Evolutionary conservation across 2,329 filamentous ascomycete genomes (phyloP).

Genomic region (Cladosporium sp.): DNA sequence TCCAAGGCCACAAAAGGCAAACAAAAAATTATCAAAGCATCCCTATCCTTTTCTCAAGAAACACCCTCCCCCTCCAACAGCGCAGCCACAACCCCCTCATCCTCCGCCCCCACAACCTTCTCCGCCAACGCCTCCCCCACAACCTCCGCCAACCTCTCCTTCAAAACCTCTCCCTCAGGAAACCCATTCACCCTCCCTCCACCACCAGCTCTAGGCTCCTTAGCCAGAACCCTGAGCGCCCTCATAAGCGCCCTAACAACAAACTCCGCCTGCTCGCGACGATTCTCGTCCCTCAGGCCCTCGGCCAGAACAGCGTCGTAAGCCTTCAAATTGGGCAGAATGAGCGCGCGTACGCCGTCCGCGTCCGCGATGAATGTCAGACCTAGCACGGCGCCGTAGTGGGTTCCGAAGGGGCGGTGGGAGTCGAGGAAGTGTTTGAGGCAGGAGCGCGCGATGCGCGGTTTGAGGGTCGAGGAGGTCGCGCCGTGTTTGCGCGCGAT

Average conservation of each 20-base stretch:
- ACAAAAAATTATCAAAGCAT: background rate
- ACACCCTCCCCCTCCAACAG: slow-evolving; percentile 3
- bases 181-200: slow-evolving; percentile 37
- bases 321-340: slow-evolving; percentile 61
- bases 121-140: slow-evolving; percentile 41
- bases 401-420: slow-evolving; percentile 71
- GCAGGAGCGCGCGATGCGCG: slow-evolving; percentile 86
- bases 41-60: background rate
- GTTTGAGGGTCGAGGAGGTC: slow-evolving; percentile 75
- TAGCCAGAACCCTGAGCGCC: slow-evolving; percentile 51
- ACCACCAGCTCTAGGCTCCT: slow-evolving; percentile 31
- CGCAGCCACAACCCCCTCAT: slow-evolving; percentile 1
- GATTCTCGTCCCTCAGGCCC: slow-evolving; percentile 49
- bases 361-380: slow-evolving; percentile 70
- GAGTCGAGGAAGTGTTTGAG: slow-evolving; percentile 89
- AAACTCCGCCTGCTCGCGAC: slow-evolving; percentile 55
- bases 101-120: slow-evolving; percentile 24
- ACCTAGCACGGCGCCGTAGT: slow-evolving; percentile 83
- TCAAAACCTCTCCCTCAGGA: slow-evolving; percentile 36
- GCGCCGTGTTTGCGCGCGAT: slow-evolving; percentile 78
- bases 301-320: slow-evolving; percentile 60
- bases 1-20: too few species aligned
- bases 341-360: slow-evolving; percentile 58
- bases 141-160: slow-evolving; percentile 37
- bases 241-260: slow-evolving; percentile 55